Percentiles rank a stretch among this genome's conserved stretches.
These are phyloP conservation scores for Hypoxylon perforatum DNA, from an alignment of 495 filamentous ascomycete species.

Conservation along the genomic window DNA sequence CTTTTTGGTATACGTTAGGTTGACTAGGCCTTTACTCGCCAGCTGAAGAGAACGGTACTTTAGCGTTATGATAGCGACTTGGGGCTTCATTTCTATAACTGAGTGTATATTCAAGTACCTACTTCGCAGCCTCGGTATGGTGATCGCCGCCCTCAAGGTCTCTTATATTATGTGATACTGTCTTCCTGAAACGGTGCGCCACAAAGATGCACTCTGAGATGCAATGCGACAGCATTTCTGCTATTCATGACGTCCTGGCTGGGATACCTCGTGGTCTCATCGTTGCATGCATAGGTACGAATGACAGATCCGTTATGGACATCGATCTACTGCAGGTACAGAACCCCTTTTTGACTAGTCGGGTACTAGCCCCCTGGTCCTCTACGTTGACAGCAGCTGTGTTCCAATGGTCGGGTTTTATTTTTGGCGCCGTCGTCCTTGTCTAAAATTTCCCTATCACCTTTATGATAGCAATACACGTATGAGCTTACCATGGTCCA, in stretches of 20 bases:
- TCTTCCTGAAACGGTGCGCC: too few relatives aligned
- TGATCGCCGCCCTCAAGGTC: not conserved
- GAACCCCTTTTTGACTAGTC: too few relatives aligned
- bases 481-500: slow-evolving; percentile 13
- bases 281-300: too few relatives aligned
- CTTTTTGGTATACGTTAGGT: not conserved
- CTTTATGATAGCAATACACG: slow-evolving; percentile 1
- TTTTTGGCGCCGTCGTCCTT: slow-evolving; percentile 11
- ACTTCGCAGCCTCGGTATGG: too few relatives aligned
- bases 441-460: slow-evolving; percentile 20
- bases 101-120: too few relatives aligned
- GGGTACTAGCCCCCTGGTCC: not conserved
- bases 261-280: too few relatives aligned
- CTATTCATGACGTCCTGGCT: too few relatives aligned
- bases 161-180: not conserved
- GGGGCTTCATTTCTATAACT: not conserved
- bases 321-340: too few relatives aligned
- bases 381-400: slow-evolving; percentile 6
- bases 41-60: not conserved
- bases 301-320: too few relatives aligned
- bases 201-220: too few relatives aligned
- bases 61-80: not conserved
- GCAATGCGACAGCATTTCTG: too few relatives aligned
- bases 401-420: slow-evolving; percentile 19
- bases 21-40: not conserved